Conservation (phyloP, 306 rosid species). For the Benincasa hispida region DNA sequence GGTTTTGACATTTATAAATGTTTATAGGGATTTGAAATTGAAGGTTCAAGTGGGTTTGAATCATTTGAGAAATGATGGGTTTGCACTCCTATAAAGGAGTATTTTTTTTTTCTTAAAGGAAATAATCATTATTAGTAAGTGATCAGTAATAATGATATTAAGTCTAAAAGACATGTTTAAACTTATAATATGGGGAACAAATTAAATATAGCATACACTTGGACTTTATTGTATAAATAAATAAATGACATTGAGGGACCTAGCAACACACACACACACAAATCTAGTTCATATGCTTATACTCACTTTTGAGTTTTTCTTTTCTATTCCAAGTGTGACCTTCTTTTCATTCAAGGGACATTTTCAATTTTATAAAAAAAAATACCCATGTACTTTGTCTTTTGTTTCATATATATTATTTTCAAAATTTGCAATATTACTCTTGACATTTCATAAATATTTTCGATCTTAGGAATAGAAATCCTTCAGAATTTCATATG, state of each 20-base stretch:
- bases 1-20: neutral
- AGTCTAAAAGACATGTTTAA: neutral
- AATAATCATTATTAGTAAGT: neutral
- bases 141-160: neutral
- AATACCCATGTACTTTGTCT: no score
- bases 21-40: neutral
- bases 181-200: neutral
- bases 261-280: neutral
- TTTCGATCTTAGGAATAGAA: no score
- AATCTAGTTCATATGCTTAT: neutral
- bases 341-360: neutral
- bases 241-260: neutral
- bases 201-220: neutral
- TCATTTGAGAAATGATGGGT: constrained; percentile 1
- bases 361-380: neutral
- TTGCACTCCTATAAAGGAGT: neutral
- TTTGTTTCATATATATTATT: no score
- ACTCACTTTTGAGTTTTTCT: neutral
- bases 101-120: neutral
- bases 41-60: neutral
- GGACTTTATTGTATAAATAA: constrained; percentile 2
- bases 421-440: no score
- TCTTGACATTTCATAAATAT: no score
- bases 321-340: neutral
- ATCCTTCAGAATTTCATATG: no score